phyloP scores from a whole-genome alignment of 768 basidiomycete species.

The Lentinus brumalis region DNA sequence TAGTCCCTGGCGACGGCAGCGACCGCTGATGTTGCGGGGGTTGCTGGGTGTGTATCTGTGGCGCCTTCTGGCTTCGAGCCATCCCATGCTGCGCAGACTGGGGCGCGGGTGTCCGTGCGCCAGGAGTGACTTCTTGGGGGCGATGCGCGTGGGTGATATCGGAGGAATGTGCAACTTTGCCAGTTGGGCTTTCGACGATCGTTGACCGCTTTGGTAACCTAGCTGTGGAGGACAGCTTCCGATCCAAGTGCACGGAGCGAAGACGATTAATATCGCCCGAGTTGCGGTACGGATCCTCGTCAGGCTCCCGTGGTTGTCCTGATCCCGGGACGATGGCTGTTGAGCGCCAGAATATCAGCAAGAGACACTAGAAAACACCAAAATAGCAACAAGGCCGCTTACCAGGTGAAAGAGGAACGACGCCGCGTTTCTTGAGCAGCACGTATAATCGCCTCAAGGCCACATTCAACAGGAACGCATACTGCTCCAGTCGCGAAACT shows the following conservation, averaged over 20 bases:
- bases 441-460: conserved; percentile 90
- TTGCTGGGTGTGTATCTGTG: conserved; percentile 15
- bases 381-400: conserved; percentile 27
- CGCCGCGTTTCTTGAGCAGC: conserved; percentile 83
- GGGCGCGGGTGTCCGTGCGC: conserved; percentile 23
- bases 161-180: conserved; percentile 77
- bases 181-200: conserved; percentile 92
- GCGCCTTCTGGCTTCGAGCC: conserved; percentile 25
- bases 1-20: conserved; percentile 36
- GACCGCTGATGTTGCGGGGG: conserved; percentile 32
- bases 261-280: conserved; percentile 91
- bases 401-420: conserved; percentile 84
- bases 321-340: conserved; percentile 8
- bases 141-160: conserved; percentile 52
- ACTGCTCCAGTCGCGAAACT: conserved; percentile 94
- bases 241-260: conserved; percentile 92
- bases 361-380: not conserved
- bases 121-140: conserved; percentile 22
- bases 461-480: conserved; percentile 95
- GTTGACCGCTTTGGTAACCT: conserved; percentile 91
- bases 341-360: conserved; percentile 2
- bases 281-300: conserved; percentile 81
- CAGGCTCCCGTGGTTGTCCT: conserved; percentile 39
- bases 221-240: conserved; percentile 93
- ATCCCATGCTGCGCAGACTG: conserved; percentile 32